Evolutionary conservation across 1,284 basidiomycete genomes (phyloP).

Genomic region (Microbotryum saponariae): DNA sequence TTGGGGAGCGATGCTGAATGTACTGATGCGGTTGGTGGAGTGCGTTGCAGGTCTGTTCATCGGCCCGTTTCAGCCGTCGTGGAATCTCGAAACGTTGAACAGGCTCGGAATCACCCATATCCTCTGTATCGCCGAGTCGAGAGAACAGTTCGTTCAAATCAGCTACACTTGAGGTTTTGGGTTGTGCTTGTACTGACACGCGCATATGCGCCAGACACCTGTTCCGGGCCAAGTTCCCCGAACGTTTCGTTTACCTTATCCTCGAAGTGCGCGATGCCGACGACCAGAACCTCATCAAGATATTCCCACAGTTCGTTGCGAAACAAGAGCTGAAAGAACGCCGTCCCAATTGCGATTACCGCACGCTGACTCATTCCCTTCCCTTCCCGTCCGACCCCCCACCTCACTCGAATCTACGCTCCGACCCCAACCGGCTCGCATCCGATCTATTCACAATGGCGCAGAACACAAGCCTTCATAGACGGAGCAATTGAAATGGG

Average conservation of each 20-base stretch:
- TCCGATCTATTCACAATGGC: neutral
- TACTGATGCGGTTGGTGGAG: neutral
- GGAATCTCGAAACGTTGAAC: slow-evolving; percentile 60
- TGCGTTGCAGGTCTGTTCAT: slow-evolving; percentile 56
- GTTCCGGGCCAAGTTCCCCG: slow-evolving; percentile 74
- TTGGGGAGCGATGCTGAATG: neutral
- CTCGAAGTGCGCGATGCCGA: slow-evolving; percentile 83
- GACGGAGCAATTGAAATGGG: slow-evolving; percentile 23
- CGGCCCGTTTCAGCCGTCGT: slow-evolving; percentile 81
- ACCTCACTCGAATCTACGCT: neutral
- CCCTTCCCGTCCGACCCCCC: too few species aligned
- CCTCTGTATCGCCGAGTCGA: slow-evolving; percentile 36
- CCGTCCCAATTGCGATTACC: too few species aligned
- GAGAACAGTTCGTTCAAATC: slow-evolving; percentile 48
- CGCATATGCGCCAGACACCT: slow-evolving; percentile 43
- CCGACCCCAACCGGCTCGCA: too few species aligned
- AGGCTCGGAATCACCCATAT: slow-evolving; percentile 72
- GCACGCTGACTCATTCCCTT: too few species aligned
- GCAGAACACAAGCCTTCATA: slow-evolving; percentile 32
- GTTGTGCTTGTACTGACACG: neutral
- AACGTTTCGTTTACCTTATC: slow-evolving; percentile 67
- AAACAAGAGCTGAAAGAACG: too few species aligned
- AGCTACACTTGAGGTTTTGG: neutral
- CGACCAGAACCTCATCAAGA: slow-evolving; percentile 38
- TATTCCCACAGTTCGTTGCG: slow-evolving; percentile 33